Evolutionary conservation across 352 stramenopile species (phyloP), one percentile per base, ranked within the genome.

Genomic region (Stramenopiles sp.): DNA sequence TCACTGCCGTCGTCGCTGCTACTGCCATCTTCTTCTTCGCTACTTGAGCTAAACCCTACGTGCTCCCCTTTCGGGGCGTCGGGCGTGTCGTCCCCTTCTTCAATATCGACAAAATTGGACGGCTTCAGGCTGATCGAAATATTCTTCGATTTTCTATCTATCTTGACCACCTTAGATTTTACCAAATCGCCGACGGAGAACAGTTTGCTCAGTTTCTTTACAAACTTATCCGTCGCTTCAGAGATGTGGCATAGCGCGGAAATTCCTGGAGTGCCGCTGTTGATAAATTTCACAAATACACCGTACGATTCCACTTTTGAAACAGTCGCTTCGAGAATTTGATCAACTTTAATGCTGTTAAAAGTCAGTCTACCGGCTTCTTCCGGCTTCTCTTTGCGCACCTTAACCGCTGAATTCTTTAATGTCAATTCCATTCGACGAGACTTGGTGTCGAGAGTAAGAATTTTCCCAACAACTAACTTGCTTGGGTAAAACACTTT

Each of bases 41-140:
- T n/a, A 36, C 49, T 74, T 32, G 74, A 77, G 25, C 74, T 25
- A 53, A 53, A 53, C 12, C 12, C 25, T 25, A 12, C 84, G 0
- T 89, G 84, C 0, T 89, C 85, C 0, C 86, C 81, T 69, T 90
- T 85, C 36, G 91, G 85, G 53, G 92, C 86, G 74, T 89, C 85
- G 0, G 84, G 88, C 76, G 84, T 93, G 78, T 92, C 91, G 33
- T 88, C 87, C 35, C 97, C 91, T 73, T 88, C 87, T 18, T 89
- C 88, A n/a, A n/a, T n/a, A n/a, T n/a, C n/a, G n/a, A n/a, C n/a
- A 79, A 98, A 97, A 80, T 97, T 95, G 79, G 92, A 97, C 1
- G 91, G 89, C 83, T 98, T 98, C 37, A 98, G 85, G 48, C 92
- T 93, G 34, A 98, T 94, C 33, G 88, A 94, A 34, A 98, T 83